These are phyloP conservation scores for Diaporthe citrichinensis DNA, from an alignment of 2,329 filamentous ascomycete genomes.

Conservation along the genomic window DNA sequence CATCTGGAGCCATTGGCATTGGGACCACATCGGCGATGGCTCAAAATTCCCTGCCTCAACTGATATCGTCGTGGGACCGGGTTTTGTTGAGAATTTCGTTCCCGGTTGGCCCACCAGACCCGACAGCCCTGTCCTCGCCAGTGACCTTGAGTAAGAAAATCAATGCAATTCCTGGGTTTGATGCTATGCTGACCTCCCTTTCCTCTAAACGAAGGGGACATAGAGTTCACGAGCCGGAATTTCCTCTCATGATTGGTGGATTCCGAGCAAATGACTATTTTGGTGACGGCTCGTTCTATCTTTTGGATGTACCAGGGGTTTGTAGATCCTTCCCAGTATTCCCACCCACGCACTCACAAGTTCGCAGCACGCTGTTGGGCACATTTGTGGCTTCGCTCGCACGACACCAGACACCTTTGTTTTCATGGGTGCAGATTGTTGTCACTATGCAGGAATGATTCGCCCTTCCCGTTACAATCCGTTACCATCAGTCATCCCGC, in stretches of 20 bases:
- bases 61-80: constrained; percentile 2
- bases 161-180: background rate
- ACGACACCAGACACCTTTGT: constrained; percentile 6
- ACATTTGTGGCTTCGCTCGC: constrained; percentile 8
- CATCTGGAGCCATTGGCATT: constrained; percentile 19
- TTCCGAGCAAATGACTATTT: constrained; percentile 4
- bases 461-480: background rate
- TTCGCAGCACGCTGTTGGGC: constrained; percentile 1
- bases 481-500: background rate
- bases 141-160: background rate
- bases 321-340: background rate
- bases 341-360: background rate
- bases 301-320: constrained; percentile 16
- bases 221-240: background rate
- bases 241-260: background rate
- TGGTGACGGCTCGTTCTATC: constrained; percentile 11
- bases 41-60: constrained; percentile 4
- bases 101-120: background rate
- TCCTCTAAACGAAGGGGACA: background rate
- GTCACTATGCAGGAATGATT: constrained; percentile 7
- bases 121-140: background rate
- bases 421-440: constrained; percentile 8
- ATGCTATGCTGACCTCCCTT: background rate
- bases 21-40: constrained; percentile 9
- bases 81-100: background rate